Conservation (phyloP, 306 rosid species). For the Cucurbita ficifolia region DNA sequence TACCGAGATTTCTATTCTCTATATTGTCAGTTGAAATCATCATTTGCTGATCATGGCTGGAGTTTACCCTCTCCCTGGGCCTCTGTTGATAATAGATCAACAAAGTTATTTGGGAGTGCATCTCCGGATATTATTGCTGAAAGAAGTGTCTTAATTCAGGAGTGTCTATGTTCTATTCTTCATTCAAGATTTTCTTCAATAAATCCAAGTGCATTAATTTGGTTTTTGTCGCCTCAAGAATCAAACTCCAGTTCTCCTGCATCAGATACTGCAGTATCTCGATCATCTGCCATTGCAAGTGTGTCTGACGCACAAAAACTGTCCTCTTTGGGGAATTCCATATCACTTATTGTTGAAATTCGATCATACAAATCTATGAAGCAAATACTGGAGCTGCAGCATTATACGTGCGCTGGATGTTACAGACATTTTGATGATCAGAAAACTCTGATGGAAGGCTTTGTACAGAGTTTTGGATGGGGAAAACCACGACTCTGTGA, state of each 20-base stretch:
- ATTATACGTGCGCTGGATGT: slow-evolving; percentile 88
- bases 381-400: slow-evolving; percentile 84
- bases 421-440: slow-evolving; percentile 78
- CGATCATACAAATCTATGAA: slow-evolving; percentile 55
- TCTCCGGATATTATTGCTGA: slow-evolving; percentile 79
- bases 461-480: slow-evolving; percentile 90
- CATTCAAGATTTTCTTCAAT: slow-evolving; percentile 40
- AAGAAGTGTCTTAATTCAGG: slow-evolving; percentile 90
- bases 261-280: slow-evolving; percentile 21
- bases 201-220: slow-evolving; percentile 47
- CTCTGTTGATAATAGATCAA: slow-evolving; percentile 67
- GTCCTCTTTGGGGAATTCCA: slow-evolving; percentile 66
- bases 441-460: slow-evolving; percentile 52
- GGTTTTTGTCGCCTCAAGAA: slow-evolving; percentile 82
- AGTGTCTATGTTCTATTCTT: slow-evolving; percentile 63
- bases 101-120: slow-evolving; percentile 74
- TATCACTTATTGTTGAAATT: slow-evolving; percentile 84
- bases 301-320: slow-evolving; percentile 20
- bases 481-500: slow-evolving; percentile 93
- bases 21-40: slow-evolving; percentile 51
- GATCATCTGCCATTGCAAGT: slow-evolving; percentile 16
- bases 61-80: slow-evolving; percentile 77
- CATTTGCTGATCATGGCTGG: slow-evolving; percentile 56
- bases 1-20: slow-evolving; percentile 83
- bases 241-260: slow-evolving; percentile 38